These are phyloP conservation scores for Streptanthus diversifolius DNA, from an alignment of 345 rosid species.

Conservation along the genomic window DNA sequence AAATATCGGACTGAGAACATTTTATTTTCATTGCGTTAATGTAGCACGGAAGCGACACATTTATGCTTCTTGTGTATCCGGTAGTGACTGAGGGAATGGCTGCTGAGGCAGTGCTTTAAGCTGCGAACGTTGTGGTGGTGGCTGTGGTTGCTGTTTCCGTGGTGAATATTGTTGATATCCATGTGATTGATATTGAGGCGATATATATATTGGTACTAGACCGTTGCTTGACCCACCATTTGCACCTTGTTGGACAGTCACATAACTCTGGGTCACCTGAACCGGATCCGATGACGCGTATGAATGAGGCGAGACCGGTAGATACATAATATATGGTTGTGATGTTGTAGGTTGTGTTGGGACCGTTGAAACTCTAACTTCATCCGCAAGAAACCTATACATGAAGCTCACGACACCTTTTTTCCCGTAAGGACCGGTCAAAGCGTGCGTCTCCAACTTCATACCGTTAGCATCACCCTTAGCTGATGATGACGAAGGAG, in stretches of 20 bases:
- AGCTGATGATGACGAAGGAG: neutral
- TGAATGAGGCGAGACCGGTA: constrained; percentile 19
- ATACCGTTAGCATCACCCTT: constrained; percentile 21
- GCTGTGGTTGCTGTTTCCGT: neutral
- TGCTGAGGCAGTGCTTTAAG: constrained; percentile 5
- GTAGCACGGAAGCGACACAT: neutral
- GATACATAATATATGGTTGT: constrained; percentile 21
- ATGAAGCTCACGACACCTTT: constrained; percentile 61
- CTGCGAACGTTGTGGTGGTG: neutral
- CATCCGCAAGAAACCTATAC: constrained; percentile 39
- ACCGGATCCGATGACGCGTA: neutral
- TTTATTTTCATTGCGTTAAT: neutral
- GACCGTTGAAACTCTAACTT: neutral
- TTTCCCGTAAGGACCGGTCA: constrained; percentile 50
- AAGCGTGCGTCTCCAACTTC: constrained; percentile 52
- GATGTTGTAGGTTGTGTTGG: neutral
- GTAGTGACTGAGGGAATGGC: neutral
- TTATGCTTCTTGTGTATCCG: constrained; percentile 11
- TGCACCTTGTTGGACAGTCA: neutral
- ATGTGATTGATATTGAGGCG: constrained; percentile 6
- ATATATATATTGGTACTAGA: constrained; percentile 14
- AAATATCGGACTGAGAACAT: neutral
- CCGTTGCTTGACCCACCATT: constrained; percentile 8
- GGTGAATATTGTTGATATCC: constrained; percentile 18
- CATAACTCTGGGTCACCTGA: neutral